A percentile compares a stretch with the other conserved stretches of the same genome.
phyloP scores from a whole-genome alignment of 1,139 yeast species.

The Pichia sorboxylosa region DNA sequence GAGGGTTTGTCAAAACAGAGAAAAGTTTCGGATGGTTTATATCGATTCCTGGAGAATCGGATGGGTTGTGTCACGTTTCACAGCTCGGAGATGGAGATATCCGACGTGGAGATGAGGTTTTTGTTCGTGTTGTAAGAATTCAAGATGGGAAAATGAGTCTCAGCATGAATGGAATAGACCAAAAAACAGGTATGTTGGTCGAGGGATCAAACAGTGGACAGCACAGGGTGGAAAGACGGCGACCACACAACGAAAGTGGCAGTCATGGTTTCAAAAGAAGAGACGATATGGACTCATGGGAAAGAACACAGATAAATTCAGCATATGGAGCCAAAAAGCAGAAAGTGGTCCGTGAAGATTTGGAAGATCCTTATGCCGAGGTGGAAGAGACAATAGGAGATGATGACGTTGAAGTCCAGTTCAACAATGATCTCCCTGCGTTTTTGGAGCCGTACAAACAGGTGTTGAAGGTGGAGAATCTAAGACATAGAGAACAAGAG shows the following conservation, averaged over 20 bases:
- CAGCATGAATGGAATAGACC: conserved; percentile 70
- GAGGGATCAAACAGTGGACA: conserved; percentile 15
- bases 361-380: conserved; percentile 35
- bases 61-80: conserved; percentile 73
- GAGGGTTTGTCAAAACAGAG: conserved; percentile 49
- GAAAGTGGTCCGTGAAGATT: conserved; percentile 7
- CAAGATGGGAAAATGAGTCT: conserved; percentile 44
- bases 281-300: conserved; percentile 89
- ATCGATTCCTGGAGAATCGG: conserved; percentile 26
- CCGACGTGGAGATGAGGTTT: conserved; percentile 45
- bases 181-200: conserved; percentile 40
- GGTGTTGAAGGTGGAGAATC: conserved; percentile 1
- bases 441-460: conserved; percentile 48
- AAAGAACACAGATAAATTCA: conserved; percentile 46
- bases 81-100: conserved; percentile 29
- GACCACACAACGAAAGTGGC: neutral
- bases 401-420: conserved; percentile 56
- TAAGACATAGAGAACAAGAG: neutral
- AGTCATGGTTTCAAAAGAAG: conserved; percentile 30
- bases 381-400: conserved; percentile 20
- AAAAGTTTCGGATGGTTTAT: conserved; percentile 76
- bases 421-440: conserved; percentile 57
- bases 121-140: conserved; percentile 38
- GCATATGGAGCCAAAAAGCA: conserved; percentile 22
- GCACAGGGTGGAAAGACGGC: too few relatives aligned